A percentile compares a stretch with the other conserved stretches of the same genome.
phyloP scores from a whole-genome alignment of 2,329 filamentous ascomycete genomes.

The Penicillium corylophilum region DNA sequence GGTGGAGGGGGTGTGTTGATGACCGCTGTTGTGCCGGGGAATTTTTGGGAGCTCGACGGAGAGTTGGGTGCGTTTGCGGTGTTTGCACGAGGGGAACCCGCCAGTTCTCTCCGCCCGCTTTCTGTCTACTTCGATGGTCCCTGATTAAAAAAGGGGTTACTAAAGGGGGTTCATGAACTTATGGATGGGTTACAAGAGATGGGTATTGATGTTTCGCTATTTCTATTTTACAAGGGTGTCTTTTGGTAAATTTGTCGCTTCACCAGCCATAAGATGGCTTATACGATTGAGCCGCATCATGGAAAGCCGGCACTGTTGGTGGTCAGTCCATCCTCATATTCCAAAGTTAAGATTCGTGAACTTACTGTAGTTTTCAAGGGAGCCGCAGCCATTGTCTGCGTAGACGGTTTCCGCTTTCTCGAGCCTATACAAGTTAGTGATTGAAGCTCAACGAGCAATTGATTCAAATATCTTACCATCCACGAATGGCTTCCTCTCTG shows the following conservation, averaged over 20 bases:
- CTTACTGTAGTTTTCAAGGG: constrained; percentile 31
- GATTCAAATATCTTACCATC: constrained; percentile 41
- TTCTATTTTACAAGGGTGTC: not conserved
- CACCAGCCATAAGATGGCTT: constrained; percentile 5
- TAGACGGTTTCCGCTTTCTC: constrained; percentile 41
- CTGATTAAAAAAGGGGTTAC: not conserved
- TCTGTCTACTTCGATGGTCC: not conserved
- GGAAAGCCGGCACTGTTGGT: constrained; percentile 20
- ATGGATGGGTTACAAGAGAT: not conserved
- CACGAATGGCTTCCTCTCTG: constrained; percentile 54
- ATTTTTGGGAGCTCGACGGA: constrained; percentile 37
- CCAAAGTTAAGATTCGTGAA: not conserved
- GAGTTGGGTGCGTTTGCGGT: constrained; percentile 35
- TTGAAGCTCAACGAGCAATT: not conserved
- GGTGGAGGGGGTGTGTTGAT: constrained; percentile 22
- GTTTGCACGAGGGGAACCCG: constrained; percentile 39
- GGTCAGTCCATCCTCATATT: constrained; percentile 4
- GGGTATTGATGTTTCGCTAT: not conserved
- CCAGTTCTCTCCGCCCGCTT: constrained; percentile 16
- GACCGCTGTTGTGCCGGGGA: constrained; percentile 31
- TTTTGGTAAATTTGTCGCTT: not conserved
- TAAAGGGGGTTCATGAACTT: not conserved
- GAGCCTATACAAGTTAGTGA: constrained; percentile 32
- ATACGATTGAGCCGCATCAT: constrained; percentile 14
- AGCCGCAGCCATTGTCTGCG: constrained; percentile 40